Evolutionary conservation across 2,329 filamentous ascomycete genomes (phyloP).

Genomic region (Hypoxylon sp.): DNA sequence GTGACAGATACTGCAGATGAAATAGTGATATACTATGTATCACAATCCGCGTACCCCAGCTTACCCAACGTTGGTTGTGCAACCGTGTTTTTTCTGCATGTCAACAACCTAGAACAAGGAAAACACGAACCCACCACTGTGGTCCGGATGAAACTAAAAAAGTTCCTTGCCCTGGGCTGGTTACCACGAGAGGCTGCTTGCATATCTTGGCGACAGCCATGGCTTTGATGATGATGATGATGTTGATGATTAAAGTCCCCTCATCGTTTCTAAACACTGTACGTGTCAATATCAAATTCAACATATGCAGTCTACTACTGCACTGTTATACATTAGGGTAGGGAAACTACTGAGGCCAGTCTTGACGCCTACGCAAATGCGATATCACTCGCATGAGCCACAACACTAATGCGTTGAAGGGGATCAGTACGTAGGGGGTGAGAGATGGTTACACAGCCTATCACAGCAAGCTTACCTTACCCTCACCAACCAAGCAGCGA

Average conservation of each 20-base stretch:
- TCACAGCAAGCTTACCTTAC: slow-evolving; percentile 34
- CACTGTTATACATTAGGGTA: slow-evolving; percentile 13
- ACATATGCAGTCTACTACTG: slow-evolving; percentile 18
- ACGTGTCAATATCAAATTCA: slow-evolving; percentile 9
- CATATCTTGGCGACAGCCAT: slow-evolving; percentile 37
- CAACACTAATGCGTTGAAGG: slow-evolving; percentile 23
- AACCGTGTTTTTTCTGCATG: slow-evolving; percentile 23
- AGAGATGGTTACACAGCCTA: slow-evolving; percentile 30
- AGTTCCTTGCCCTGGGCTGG: slow-evolving; percentile 15
- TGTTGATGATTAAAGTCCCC: too few species aligned
- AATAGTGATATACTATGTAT: slow-evolving; percentile 22
- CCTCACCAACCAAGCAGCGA: slow-evolving; percentile 25
- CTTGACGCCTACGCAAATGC: slow-evolving; percentile 37
- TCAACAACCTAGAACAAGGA: slow-evolving; percentile 13
- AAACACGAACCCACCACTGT: slow-evolving; percentile 34
- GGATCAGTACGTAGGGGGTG: neutral
- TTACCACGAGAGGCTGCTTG: slow-evolving; percentile 37
- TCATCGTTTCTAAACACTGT: too few species aligned
- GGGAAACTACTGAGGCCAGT: slow-evolving; percentile 6
- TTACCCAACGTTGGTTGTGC: slow-evolving; percentile 26
- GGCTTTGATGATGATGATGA: too few species aligned
- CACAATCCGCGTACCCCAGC: slow-evolving; percentile 14
- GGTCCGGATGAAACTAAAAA: slow-evolving; percentile 29
- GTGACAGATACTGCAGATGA: slow-evolving; percentile 20
- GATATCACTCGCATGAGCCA: slow-evolving; percentile 35